phyloP scores from a whole-genome alignment of 352 stramenopile genomes.

The Phytophthora hybrid region DNA sequence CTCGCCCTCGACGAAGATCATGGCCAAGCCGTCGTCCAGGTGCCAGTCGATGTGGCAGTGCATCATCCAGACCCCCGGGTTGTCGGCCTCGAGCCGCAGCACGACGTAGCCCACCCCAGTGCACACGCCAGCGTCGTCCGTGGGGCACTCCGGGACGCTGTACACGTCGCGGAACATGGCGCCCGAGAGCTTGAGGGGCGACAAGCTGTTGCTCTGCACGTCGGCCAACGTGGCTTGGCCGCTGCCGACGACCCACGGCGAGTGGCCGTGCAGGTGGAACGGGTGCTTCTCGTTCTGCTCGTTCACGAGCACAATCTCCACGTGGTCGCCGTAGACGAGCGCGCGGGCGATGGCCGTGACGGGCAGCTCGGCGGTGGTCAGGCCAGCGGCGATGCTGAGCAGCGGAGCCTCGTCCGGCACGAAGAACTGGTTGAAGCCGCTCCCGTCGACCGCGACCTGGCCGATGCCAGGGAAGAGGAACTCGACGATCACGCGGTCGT shows the following conservation, averaged over 20 bases:
- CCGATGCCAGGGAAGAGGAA: conserved; percentile 33
- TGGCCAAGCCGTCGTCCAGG: conserved; percentile 33
- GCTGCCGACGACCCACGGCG: conserved; percentile 43
- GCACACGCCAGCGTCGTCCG: conserved; percentile 19
- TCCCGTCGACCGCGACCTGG: conserved; percentile 31
- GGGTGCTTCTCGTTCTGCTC: conserved; percentile 40
- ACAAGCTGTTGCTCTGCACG: conserved; percentile 14
- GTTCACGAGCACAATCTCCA: conserved; percentile 41
- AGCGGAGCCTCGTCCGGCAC: conserved; percentile 33
- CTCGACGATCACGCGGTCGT: conserved; percentile 35
- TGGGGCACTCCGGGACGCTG: conserved; percentile 31
- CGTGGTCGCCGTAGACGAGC: conserved; percentile 24
- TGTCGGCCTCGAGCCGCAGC: conserved; percentile 38
- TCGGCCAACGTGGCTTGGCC: conserved; percentile 27
- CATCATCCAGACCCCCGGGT: conserved; percentile 45
- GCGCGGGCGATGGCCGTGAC: conserved; percentile 14
- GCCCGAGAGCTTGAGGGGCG: conserved; percentile 30
- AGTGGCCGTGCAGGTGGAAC: conserved; percentile 56
- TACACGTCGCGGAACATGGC: conserved; percentile 43
- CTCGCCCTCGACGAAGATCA: conserved; percentile 46
- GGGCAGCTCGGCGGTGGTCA: conserved; percentile 26
- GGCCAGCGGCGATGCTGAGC: conserved; percentile 30
- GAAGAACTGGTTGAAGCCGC: conserved; percentile 28
- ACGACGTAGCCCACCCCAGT: conserved; percentile 30
- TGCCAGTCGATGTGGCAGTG: conserved; percentile 52